A percentile compares a stretch with the other conserved stretches of the same genome.
These are phyloP conservation scores for Pseudozyma tsukubaensis DNA, from an alignment of 1,284 basidiomycete genomes.

Conservation along the genomic window DNA sequence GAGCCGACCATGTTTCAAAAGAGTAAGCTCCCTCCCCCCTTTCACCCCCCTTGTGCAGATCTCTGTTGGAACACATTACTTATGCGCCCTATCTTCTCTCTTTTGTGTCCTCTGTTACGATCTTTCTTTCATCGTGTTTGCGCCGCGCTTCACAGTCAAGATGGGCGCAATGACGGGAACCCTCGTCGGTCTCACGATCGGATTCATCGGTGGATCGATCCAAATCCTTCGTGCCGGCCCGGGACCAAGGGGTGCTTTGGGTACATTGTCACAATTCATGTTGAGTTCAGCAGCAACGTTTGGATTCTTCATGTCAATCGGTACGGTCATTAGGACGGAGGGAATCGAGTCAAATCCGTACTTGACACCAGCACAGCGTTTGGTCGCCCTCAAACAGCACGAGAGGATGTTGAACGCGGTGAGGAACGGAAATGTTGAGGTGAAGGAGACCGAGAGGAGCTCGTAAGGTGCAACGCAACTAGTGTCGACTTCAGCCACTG, in stretches of 20 bases:
- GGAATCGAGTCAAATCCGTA: conserved; percentile 33
- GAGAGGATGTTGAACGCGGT: conserved; percentile 12
- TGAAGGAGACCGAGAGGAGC: conserved; percentile 15
- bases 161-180: conserved; percentile 68
- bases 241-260: conserved; percentile 59
- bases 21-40: conserved; percentile 17
- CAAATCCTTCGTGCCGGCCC: conserved; percentile 65
- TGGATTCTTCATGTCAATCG: conserved; percentile 67
- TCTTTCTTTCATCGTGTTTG: not conserved
- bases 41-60: not conserved
- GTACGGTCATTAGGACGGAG: conserved; percentile 63
- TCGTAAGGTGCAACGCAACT: not conserved
- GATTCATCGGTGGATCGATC: conserved; percentile 65
- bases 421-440: conserved; percentile 3
- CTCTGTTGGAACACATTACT: not conserved
- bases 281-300: conserved; percentile 64
- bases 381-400: conserved; percentile 31
- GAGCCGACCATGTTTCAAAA: conserved; percentile 54
- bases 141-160: conserved; percentile 36
- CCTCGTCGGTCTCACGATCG: conserved; percentile 63
- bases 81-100: not conserved
- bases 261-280: conserved; percentile 65
- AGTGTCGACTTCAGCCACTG: no score
- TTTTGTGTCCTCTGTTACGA: no score
- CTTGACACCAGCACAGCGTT: conserved; percentile 28